Evolutionary conservation across 2,329 filamentous ascomycete species (phyloP), one percentile per base, ranked within the genome.

Genomic region (Hortaea werneckii): DNA sequence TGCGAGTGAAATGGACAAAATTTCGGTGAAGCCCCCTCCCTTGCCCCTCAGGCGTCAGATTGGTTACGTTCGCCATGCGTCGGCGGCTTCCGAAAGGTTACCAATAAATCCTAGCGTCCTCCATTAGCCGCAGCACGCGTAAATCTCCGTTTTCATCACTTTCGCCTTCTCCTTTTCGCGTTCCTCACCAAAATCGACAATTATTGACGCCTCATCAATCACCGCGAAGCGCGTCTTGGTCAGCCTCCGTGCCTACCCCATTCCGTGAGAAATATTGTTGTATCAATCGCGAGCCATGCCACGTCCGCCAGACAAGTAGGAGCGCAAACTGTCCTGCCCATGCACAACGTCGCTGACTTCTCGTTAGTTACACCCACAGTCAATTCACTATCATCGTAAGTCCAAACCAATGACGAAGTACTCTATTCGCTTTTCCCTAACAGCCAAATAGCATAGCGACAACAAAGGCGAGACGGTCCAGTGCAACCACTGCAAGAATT

Each of bases 401-500:
- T 6, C 41, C 53, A 26, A 54, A 59, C 49, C 49, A 51, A 27
- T 59, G 58, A 58, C 41, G 20, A 20, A 20, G 20, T 4, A 20
- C 20, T 20, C 20, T 20, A 20, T 20, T 20, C 32, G 32, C 32
- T 9, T 35, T n/a, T 9, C 32, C 9, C 32, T 35, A 35, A 35
- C 32, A n/a, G 9, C 9, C 32, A 2, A 35, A 49, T n/a, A 35
- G 32, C 9, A 35, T 9, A 35, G 32, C 11, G 53, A 61, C 29
- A 50, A 56, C 39, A 49, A 52, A 29, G 54, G 53, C 46, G 54
- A 57, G 29, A 62, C 56, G 27, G 58, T 60, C 9, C 57, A 56
- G 44, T 62, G 59, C 52, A 46, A 51, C 10, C 58, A 62, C 46
- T 62, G 59, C 48, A 56, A 56, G 43, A 50, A 53, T 40, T 63